Evolutionary conservation across 1,139 yeast genomes (phyloP).

Genomic region (Sugiyamaella neomexicana): DNA sequence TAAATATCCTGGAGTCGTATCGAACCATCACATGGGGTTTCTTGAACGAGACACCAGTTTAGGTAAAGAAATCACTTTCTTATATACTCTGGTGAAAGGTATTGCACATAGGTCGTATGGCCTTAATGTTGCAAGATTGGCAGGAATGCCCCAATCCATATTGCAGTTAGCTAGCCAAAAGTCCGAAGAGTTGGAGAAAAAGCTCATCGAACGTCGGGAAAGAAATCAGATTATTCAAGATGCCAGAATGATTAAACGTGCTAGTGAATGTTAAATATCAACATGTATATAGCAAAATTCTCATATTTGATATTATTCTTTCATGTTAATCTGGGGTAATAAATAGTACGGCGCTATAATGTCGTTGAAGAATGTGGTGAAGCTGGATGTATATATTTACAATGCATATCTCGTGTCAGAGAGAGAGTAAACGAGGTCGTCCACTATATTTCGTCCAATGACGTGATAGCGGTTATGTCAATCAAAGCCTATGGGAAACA

Average conservation of each 20-base stretch:
- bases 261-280: background rate
- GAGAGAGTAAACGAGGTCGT: too few relatives aligned
- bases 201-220: background rate
- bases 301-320: too few relatives aligned
- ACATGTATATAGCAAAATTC: too few relatives aligned
- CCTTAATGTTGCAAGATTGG: conserved; percentile 42
- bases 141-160: conserved; percentile 37
- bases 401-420: too few relatives aligned
- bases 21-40: conserved; percentile 77
- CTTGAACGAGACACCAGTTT: conserved; percentile 43
- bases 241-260: background rate
- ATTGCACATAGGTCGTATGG: conserved; percentile 41
- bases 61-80: conserved; percentile 30
- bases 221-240: background rate
- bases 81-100: conserved; percentile 39
- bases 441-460: background rate
- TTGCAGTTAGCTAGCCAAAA: conserved; percentile 32
- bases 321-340: background rate
- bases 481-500: conserved; percentile 14
- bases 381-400: background rate
- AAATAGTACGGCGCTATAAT: background rate
- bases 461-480: background rate
- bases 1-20: conserved; percentile 45
- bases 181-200: conserved; percentile 27
- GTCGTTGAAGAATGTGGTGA: background rate